Conservation (phyloP, 305 asterid species). For the Solanum hybrid region DNA sequence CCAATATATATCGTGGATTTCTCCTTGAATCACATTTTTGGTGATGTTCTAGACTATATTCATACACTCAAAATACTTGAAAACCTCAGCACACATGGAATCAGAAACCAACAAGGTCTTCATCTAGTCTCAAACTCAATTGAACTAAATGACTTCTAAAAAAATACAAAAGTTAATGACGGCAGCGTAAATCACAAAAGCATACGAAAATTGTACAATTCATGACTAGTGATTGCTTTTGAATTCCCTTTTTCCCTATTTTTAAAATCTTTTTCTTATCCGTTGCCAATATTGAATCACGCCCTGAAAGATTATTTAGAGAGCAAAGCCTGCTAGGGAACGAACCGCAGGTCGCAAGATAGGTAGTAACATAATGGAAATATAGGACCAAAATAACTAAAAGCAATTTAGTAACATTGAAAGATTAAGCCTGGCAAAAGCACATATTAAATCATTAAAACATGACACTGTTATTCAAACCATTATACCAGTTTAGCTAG, state of each 20-base stretch:
- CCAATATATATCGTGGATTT: no score
- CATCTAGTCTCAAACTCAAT: neutral
- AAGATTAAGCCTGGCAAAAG: neutral
- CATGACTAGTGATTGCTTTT: neutral
- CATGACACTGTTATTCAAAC: neutral
- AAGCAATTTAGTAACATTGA: neutral
- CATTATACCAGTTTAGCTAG: no score
- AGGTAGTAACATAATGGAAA: neutral
- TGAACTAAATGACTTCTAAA: neutral
- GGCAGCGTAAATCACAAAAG: neutral
- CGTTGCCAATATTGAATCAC: neutral
- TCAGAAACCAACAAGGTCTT: neutral
- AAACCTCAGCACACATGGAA: no score
- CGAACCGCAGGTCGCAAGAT: neutral
- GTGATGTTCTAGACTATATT: no score
- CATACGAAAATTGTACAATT: neutral
- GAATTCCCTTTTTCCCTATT: neutral
- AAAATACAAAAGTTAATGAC: neutral
- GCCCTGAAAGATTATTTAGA: no score
- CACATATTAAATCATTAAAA: neutral
- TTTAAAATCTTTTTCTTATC: no score
- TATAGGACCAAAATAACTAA: neutral
- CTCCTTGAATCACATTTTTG: no score
- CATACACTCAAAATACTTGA: no score
- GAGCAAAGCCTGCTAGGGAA: neutral